Conservation (phyloP, 306 rosid species). For the Corylus heterophylla region DNA sequence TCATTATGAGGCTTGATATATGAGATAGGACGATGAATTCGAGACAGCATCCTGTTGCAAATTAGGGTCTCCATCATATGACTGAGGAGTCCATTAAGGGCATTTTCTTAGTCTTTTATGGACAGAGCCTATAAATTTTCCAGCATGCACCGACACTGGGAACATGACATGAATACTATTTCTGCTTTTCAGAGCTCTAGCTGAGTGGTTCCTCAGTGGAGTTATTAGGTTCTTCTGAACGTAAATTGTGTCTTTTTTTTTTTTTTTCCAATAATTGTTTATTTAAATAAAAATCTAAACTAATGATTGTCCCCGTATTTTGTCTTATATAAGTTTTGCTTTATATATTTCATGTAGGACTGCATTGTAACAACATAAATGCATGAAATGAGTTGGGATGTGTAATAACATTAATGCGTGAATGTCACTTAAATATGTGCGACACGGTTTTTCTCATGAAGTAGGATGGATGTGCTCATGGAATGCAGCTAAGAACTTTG, state of each 20-base stretch:
- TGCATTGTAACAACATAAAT: not conserved
- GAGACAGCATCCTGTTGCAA: not conserved
- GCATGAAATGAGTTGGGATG: not conserved
- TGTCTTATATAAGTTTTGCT: not conserved
- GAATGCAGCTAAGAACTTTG: not conserved
- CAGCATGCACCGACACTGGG: not conserved
- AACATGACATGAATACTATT: not conserved
- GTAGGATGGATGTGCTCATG: not conserved
- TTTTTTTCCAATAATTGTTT: not conserved
- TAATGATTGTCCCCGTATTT: not conserved
- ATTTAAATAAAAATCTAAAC: not conserved
- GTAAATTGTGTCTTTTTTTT: not conserved
- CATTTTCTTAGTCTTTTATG: not conserved
- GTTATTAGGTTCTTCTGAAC: not conserved
- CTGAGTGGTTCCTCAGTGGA: not conserved
- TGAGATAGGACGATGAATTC: not conserved
- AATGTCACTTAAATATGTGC: not conserved
- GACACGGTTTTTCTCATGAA: not conserved
- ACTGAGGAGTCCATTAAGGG: not conserved
- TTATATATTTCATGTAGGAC: not conserved
- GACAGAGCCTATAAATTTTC: not conserved
- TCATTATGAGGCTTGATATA: not conserved
- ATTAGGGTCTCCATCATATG: not conserved
- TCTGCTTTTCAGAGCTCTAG: not conserved
- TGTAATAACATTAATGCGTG: not conserved